Conservation (phyloP, 345 rosid genomes). For the Mercurialis annua region DNA sequence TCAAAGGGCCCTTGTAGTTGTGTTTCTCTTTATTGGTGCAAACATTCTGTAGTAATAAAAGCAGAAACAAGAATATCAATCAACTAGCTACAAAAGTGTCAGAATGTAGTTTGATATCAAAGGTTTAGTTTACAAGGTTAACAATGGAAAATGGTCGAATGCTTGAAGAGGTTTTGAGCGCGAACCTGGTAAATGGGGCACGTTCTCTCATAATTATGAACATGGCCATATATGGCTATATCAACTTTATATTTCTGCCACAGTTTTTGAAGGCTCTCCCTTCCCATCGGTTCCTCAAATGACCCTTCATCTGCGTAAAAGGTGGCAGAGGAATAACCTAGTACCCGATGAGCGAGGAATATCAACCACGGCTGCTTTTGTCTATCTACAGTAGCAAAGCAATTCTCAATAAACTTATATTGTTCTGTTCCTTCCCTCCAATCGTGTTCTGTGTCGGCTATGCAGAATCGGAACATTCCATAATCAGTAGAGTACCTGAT, state of each 20-base stretch:
- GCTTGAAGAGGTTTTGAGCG: no score
- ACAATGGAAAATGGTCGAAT: not conserved
- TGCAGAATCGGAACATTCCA: constrained; percentile 76
- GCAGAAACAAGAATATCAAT: not conserved
- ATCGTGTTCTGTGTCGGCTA: constrained; percentile 70
- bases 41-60: constrained; percentile 39
- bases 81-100: not conserved
- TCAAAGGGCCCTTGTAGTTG: constrained; percentile 41
- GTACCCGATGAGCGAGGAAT: constrained; percentile 66
- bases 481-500: constrained; percentile 63
- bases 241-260: constrained; percentile 85
- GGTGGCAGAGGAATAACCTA: constrained; percentile 54
- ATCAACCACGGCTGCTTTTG: constrained; percentile 70
- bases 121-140: not conserved
- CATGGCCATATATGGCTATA: constrained; percentile 66
- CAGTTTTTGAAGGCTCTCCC: constrained; percentile 60
- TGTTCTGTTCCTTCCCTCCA: constrained; percentile 82
- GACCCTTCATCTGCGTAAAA: constrained; percentile 51
- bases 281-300: constrained; percentile 68
- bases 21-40: constrained; percentile 51
- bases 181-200: constrained; percentile 71
- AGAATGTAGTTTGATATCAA: not conserved
- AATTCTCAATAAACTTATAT: constrained; percentile 62
- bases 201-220: constrained; percentile 72
- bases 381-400: constrained; percentile 65